Evolutionary conservation across 352 stramenopile genomes (phyloP).

Genomic region (Phytopythium delawarense): DNA sequence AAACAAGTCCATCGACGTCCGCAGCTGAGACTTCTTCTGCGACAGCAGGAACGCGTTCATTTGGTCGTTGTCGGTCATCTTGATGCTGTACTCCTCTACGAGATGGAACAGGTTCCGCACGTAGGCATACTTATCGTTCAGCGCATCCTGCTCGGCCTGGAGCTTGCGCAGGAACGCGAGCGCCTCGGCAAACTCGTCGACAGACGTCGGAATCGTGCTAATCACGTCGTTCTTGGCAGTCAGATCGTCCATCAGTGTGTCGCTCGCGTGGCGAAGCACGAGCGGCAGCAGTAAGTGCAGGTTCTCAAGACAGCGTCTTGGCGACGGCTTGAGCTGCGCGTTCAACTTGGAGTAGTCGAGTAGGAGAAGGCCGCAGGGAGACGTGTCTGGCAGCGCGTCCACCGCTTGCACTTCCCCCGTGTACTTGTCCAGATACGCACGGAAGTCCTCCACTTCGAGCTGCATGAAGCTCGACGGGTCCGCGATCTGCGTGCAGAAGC

Average conservation of each 20-base stretch:
- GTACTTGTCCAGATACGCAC: slow-evolving; percentile 60
- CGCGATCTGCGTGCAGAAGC: slow-evolving; percentile 40
- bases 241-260: slow-evolving; percentile 48
- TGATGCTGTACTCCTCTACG: slow-evolving; percentile 66
- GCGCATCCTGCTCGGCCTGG: slow-evolving; percentile 32
- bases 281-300: slow-evolving; percentile 55
- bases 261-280: slow-evolving; percentile 58
- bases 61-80: slow-evolving; percentile 61
- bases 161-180: slow-evolving; percentile 54
- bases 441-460: slow-evolving; percentile 52
- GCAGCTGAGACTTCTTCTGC: slow-evolving; percentile 68
- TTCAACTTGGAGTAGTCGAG: slow-evolving; percentile 61
- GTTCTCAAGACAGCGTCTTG: slow-evolving; percentile 49
- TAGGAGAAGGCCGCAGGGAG: slow-evolving; percentile 48
- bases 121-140: slow-evolving; percentile 54
- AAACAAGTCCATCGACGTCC: slow-evolving; percentile 73
- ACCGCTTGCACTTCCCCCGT: slow-evolving; percentile 48
- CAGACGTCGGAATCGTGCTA: slow-evolving; percentile 58
- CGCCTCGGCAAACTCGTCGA: slow-evolving; percentile 67
- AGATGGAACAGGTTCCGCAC: slow-evolving; percentile 57
- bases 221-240: slow-evolving; percentile 60
- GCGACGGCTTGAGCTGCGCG: slow-evolving; percentile 56
- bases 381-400: slow-evolving; percentile 40
- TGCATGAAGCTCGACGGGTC: slow-evolving; percentile 24
- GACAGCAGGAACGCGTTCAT: slow-evolving; percentile 73